A percentile compares a stretch with the other conserved stretches of the same genome.
phyloP scores from a whole-genome alignment of 257 asterid genomes.

The Solanum sejunctum region DNA sequence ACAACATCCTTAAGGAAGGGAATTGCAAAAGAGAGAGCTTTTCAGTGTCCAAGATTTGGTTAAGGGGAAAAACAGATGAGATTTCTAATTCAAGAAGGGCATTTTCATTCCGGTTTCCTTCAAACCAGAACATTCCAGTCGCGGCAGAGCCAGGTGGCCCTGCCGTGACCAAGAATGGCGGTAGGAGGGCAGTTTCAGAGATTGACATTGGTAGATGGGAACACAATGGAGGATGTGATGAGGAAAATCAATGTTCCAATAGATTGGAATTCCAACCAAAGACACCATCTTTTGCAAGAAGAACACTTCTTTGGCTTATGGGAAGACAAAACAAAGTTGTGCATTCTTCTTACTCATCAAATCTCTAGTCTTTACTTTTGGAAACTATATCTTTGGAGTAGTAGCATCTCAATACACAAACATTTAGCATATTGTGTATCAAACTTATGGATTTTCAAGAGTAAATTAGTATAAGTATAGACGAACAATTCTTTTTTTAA shows the following conservation, averaged over 20 bases:
- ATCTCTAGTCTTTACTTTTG: slow-evolving; percentile 26
- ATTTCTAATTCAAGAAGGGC: slow-evolving; percentile 39
- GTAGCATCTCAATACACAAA: neutral
- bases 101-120: slow-evolving; percentile 55
- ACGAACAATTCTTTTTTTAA: neutral
- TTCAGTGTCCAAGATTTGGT: slow-evolving; percentile 68
- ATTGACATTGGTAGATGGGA: slow-evolving; percentile 39
- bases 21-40: slow-evolving; percentile 50
- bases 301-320: slow-evolving; percentile 76
- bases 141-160: neutral
- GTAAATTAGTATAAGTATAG: neutral
- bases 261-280: slow-evolving; percentile 56
- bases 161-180: slow-evolving; percentile 11
- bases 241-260: slow-evolving; percentile 36
- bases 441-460: neutral
- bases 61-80: slow-evolving; percentile 38
- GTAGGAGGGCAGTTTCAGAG: slow-evolving; percentile 42
- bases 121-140: neutral
- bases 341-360: slow-evolving; percentile 36
- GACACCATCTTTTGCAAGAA: slow-evolving; percentile 57
- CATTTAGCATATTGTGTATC: neutral
- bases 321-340: slow-evolving; percentile 72
- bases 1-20: slow-evolving; percentile 7
- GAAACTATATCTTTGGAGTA: neutral
- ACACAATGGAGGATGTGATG: slow-evolving; percentile 32